Evolutionary conservation across 805 yeast genomes (phyloP).

Genomic region (Candida boleticola): DNA sequence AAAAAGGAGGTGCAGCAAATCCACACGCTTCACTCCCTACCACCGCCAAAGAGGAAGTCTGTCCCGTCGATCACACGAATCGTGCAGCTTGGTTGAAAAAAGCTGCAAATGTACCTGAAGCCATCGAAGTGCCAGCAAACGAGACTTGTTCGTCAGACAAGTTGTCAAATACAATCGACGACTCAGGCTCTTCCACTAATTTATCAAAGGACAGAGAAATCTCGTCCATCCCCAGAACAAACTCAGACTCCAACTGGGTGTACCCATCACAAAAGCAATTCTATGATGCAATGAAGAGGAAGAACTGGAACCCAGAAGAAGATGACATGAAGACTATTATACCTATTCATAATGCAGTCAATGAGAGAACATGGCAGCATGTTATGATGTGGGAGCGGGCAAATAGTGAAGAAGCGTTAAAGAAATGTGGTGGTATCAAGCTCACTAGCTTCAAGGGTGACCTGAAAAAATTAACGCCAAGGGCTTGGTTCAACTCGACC

Average conservation of each 20-base stretch:
- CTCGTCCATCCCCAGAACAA: constrained; percentile 79
- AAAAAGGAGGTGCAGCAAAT: constrained; percentile 10
- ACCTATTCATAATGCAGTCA: constrained; percentile 91
- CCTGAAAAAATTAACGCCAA: constrained; percentile 78
- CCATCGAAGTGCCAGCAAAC: constrained; percentile 33
- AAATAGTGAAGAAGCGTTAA: constrained; percentile 45
- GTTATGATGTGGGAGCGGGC: constrained; percentile 78
- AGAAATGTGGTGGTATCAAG: constrained; percentile 77
- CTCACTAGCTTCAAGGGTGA: constrained; percentile 89
- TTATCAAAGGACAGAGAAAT: constrained; percentile 75
- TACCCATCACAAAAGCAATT: constrained; percentile 96
- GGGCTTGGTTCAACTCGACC: constrained; percentile 68
- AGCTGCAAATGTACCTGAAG: constrained; percentile 30
- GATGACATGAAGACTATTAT: constrained; percentile 86
- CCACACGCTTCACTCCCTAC: constrained; percentile 12
- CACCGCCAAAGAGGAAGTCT: constrained; percentile 16
- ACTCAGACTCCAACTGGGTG: constrained; percentile 70
- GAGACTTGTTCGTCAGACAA: constrained; percentile 46
- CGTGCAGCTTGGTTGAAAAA: constrained; percentile 37
- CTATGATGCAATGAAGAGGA: constrained; percentile 89
- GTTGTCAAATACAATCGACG: constrained; percentile 31
- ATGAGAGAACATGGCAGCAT: constrained; percentile 88
- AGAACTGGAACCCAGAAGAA: constrained; percentile 80
- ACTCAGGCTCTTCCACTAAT: constrained; percentile 18
- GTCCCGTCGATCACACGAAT: constrained; percentile 40